Evolutionary conservation across 1,284 basidiomycete genomes (phyloP), one percentile per base, ranked within the genome.

Genomic region (Trametes polyzona): DNA sequence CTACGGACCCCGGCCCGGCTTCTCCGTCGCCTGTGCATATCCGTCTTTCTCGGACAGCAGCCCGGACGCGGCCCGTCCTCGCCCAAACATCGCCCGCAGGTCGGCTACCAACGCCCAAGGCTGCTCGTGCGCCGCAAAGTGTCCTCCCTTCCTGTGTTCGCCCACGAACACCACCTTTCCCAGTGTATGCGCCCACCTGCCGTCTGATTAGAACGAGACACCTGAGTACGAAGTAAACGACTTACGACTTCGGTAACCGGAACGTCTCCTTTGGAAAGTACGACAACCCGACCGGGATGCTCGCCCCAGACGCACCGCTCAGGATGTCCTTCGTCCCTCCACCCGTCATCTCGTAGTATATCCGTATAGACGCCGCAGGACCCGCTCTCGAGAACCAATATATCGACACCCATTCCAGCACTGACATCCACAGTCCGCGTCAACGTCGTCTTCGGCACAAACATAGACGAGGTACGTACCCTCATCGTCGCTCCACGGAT

Each of bases 401-500:
- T 14, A 77, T 67, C 4, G 74, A 75, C 14, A 77, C 61, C 76
- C 76, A 77, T 2, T 72, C 73, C 35, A 78, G 54, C 8, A 77
- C 76, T 76, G 47, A 24, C 11, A 24, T 19, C 7, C 4, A 37
- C 10, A 3, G 10, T 36, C 5, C 36, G 33, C 23, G 5, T 10
- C 14, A 12, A 12, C 7, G 10, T 43, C 16, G 9, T 27, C 17
- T 35, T 14, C 33, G 11, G 23, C 23, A 37, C 14, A 36, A 14
- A 27, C 40, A 16, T 21, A 50, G 33, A 14, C 17, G 14, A 26
- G 26, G 4, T n/a, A 53, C 59, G 33, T 35, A 67, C 79, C 70
- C 72, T 83, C 82, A 32, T 84, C 81, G 49, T 83, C 79, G 3
- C 72, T 71, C 80, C 81, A 84, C 1, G 70, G 68, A 61, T 83